Conservation (phyloP, 768 basidiomycete genomes). For the Mrakia hoshinonis region DNA sequence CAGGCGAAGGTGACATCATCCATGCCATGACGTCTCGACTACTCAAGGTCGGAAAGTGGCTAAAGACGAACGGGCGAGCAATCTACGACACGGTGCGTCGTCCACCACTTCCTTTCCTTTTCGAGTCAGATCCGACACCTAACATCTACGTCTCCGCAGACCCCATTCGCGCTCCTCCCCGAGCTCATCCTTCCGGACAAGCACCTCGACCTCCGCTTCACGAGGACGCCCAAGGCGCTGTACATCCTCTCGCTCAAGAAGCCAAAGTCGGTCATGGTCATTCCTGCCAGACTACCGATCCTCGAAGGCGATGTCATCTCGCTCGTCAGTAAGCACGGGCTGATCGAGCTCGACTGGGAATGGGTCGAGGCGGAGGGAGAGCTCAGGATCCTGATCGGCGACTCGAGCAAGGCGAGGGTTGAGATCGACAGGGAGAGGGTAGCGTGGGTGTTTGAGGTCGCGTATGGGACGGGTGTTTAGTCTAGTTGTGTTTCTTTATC, state of each 20-base stretch:
- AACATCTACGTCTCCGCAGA: constrained; percentile 45
- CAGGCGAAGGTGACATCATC: constrained; percentile 51
- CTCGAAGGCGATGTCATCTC: constrained; percentile 45
- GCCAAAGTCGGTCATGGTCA: constrained; percentile 37
- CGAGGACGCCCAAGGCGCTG: constrained; percentile 49
- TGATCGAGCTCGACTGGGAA: constrained; percentile 39
- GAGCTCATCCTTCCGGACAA: constrained; percentile 43
- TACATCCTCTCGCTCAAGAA: constrained; percentile 47
- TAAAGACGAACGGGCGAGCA: constrained; percentile 49
- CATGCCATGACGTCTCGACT: constrained; percentile 48
- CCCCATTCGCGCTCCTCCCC: constrained; percentile 16
- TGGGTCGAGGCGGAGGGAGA: not conserved
- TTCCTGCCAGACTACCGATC: constrained; percentile 46
- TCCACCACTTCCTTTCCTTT: not conserved
- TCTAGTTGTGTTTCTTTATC: not conserved
- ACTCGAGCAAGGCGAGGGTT: constrained; percentile 15
- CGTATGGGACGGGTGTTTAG: constrained; percentile 32
- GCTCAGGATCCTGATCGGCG: constrained; percentile 36
- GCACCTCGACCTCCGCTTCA: constrained; percentile 45
- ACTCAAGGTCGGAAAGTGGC: constrained; percentile 50
- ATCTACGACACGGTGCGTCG: constrained; percentile 49
- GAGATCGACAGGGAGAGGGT: constrained; percentile 36
- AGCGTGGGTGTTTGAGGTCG: constrained; percentile 46
- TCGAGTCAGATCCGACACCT: no score
- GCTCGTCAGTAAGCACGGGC: constrained; percentile 42